Evolutionary conservation across 2,329 filamentous ascomycete genomes (phyloP).

Genomic region (Penicillium nordicum): DNA sequence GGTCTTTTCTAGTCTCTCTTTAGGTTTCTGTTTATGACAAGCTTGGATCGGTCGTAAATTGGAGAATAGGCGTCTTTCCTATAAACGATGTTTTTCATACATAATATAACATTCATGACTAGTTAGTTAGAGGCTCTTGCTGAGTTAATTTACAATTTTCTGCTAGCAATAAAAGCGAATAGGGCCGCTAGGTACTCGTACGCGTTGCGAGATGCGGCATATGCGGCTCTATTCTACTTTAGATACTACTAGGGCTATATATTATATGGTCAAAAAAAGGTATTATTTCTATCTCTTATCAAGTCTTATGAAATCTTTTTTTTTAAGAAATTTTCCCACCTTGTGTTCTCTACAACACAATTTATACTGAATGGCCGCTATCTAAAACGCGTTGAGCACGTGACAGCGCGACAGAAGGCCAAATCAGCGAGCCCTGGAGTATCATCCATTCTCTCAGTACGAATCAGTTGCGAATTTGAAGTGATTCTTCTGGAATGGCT

Average conservation of each 20-base stretch:
- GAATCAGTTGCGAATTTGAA: not conserved
- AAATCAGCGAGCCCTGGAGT: not conserved
- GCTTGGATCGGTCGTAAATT: not conserved
- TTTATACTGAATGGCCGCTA: slow-evolving; percentile 1
- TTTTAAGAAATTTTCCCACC: not conserved
- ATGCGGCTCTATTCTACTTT: not conserved
- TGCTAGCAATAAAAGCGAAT: not conserved
- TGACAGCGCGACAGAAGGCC: slow-evolving; percentile 1
- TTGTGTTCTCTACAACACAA: not conserved
- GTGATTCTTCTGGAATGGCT: not conserved
- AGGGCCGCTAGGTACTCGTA: not conserved
- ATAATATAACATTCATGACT: not conserved
- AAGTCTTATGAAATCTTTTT: too few relatives aligned
- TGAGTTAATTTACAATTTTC: not conserved
- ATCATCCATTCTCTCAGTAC: not conserved
- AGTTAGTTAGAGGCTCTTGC: not conserved
- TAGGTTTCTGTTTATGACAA: not conserved
- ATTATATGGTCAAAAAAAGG: too few relatives aligned
- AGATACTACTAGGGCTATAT: too few relatives aligned
- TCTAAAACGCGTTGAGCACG: not conserved
- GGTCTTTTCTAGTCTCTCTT: not conserved
- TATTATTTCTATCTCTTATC: too few relatives aligned
- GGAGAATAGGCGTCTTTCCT: not conserved
- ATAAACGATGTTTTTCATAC: not conserved
- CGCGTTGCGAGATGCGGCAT: not conserved